Percentiles rank a stretch among this genome's conserved stretches.
Conservation (phyloP, 768 basidiomycete species). For the Megacollybia marginata region DNA sequence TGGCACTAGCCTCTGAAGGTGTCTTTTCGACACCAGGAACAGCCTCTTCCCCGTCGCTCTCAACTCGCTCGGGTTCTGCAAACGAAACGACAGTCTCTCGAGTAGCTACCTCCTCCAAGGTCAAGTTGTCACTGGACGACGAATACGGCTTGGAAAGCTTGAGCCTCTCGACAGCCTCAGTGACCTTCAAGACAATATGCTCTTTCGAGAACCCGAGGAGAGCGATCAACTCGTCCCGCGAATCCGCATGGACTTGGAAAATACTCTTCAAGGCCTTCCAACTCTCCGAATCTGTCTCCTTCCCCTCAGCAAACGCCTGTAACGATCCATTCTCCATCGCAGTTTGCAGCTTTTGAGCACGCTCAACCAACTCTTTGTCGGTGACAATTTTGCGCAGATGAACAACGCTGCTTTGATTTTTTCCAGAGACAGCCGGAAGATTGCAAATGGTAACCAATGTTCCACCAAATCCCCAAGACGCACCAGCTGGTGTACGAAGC, state of each 20-base stretch:
- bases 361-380: conserved; percentile 65
- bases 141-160: conserved; percentile 30
- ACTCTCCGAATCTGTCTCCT: conserved; percentile 39
- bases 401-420: conserved; percentile 75
- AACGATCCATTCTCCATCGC: conserved; percentile 56
- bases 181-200: conserved; percentile 72
- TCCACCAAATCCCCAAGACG: conserved; percentile 89
- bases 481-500: conserved; percentile 78
- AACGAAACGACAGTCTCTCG: conserved; percentile 78
- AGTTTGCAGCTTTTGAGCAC: conserved; percentile 58
- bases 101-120: conserved; percentile 31
- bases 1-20: conserved; percentile 67
- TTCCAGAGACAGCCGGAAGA: conserved; percentile 64
- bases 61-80: conserved; percentile 61
- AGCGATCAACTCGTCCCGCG: conserved; percentile 83
- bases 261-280: conserved; percentile 89
- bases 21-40: conserved; percentile 44
- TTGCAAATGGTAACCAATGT: conserved; percentile 78
- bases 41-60: conserved; percentile 26
- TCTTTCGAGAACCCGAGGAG: conserved; percentile 89
- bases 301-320: conserved; percentile 62
- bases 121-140: conserved; percentile 22
- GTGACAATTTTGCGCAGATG: conserved; percentile 75
- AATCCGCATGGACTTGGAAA: conserved; percentile 67
- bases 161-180: conserved; percentile 73